phyloP scores from a whole-genome alignment of 129 eudicot species.

The Lonicera japonica region DNA sequence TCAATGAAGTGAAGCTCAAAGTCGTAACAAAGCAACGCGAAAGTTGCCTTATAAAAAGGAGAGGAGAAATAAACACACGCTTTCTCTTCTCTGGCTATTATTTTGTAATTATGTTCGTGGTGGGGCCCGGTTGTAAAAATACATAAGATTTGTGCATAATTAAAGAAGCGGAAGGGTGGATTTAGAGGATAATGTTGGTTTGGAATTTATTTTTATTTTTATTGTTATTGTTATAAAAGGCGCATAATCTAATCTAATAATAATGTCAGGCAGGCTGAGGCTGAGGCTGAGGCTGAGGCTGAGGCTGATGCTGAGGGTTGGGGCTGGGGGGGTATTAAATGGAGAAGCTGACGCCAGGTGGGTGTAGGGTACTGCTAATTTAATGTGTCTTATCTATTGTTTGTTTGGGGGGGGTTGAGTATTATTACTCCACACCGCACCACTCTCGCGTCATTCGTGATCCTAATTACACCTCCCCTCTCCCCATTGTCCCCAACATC shows the following conservation, averaged over 20 bases:
- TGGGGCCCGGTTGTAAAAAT: constrained; percentile 41
- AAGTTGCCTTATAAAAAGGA: background rate
- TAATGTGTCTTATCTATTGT: background rate
- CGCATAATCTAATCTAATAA: no score
- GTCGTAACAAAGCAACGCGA: constrained; percentile 9
- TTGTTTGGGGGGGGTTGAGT: no score
- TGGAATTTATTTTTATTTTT: background rate
- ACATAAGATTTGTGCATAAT: constrained; percentile 20
- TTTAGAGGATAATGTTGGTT: constrained; percentile 24
- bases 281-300: no score
- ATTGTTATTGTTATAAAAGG: background rate
- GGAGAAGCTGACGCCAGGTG: constrained; percentile 36
- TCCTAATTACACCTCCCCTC: background rate
- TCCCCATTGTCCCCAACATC: background rate
- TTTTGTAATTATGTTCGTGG: constrained; percentile 56
- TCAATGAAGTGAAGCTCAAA: background rate
- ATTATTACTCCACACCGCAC: constrained; percentile 4
- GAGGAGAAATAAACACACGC: background rate
- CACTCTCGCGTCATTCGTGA: constrained; percentile 21
- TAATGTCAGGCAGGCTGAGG: no score
- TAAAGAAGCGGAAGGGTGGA: no score
- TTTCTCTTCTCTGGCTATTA: constrained; percentile 48
- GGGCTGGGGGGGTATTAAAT: constrained; percentile 22
- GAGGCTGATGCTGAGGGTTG: no score
- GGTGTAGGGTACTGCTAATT: constrained; percentile 18